Evolutionary conservation across 768 basidiomycete species (phyloP), one percentile per base, ranked within the genome.

Genomic region (Rhodosporidiobolus odoratus): DNA sequence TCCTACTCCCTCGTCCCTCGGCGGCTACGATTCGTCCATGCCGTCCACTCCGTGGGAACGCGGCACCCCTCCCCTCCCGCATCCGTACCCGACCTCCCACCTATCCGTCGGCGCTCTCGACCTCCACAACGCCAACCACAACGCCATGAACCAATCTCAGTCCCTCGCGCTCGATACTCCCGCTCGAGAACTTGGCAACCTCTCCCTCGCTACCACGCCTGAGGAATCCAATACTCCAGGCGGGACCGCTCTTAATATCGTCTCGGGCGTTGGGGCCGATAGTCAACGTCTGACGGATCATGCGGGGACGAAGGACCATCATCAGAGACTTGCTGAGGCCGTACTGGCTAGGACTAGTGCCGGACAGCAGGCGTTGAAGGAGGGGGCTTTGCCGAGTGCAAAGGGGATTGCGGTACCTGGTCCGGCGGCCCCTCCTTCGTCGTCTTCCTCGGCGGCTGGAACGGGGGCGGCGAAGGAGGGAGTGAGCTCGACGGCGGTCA

Each of bases 291-390:
- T 30, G 19, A 25, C 59, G 9, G 47, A 47, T 35, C 43, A 50
- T 48, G 21, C 45, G 5, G 59, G 38, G 35, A 32, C 40, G 23
- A 5, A 0, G 3, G 67, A 38, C 9, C 34, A 56, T 4, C 62
- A 59, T 27, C 58, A 30, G 21, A 34, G 43, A 6, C 32, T 62
- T 10, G 60, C 60, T 21, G 47, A 54, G 43, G 56, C 34, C 30
- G 57, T 71, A 48, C 45, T 71, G 21, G 41, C 40, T 15, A 17
- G 65, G 17, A 71, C 65, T n/a, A 47, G 58, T 35, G 69, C 69
- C 9, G 65, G 65, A 2, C 52, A 66, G 54, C 54, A 71, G 43
- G 45, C 65, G 9, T 58, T 58, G 45, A 35, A 32, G 19, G 65
- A 65, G 62, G 58, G 48, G n/a, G 53, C 7, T 34, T 59, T 56